Percentiles rank a stretch among this genome's conserved stretches.
Evolutionary conservation across 352 stramenopile species (phyloP).

Genomic region (Globisporangium camurandrum): DNA sequence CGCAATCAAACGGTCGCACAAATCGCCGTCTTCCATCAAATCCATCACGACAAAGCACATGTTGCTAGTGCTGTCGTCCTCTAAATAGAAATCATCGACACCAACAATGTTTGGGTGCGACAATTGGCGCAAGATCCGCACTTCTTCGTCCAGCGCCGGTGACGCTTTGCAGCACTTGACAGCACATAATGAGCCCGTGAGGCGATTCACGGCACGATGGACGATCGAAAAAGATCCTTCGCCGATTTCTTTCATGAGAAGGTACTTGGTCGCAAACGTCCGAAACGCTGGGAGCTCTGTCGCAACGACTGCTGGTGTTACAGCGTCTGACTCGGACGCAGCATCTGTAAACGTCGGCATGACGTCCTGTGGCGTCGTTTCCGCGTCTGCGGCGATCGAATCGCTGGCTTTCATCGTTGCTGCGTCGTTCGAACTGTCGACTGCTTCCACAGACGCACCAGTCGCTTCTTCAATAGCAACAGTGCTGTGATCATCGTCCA

Average conservation of each 20-base stretch:
- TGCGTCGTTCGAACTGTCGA: too few relatives aligned
- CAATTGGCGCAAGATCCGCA: conserved; percentile 48
- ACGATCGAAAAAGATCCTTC: conserved; percentile 83
- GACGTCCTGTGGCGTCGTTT: too few relatives aligned
- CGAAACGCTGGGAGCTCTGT: conserved; percentile 35
- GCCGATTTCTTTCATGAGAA: conserved; percentile 75
- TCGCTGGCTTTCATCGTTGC: too few relatives aligned
- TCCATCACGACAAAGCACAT: conserved; percentile 84
- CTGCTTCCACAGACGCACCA: conserved; percentile 4
- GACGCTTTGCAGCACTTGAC: conserved; percentile 77
- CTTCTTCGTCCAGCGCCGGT: conserved; percentile 55
- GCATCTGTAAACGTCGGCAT: too few relatives aligned
- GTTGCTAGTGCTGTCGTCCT: conserved; percentile 47
- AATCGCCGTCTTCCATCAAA: conserved; percentile 65
- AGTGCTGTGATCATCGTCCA: too few relatives aligned
- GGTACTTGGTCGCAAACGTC: conserved; percentile 53
- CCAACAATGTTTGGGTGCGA: conserved; percentile 62
- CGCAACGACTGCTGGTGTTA: too few relatives aligned
- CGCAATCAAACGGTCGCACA: conserved; percentile 70
- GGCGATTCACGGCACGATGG: conserved; percentile 60
- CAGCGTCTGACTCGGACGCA: too few relatives aligned
- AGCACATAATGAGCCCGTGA: conserved; percentile 51
- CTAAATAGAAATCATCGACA: conserved; percentile 64
- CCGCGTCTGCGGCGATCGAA: too few relatives aligned
- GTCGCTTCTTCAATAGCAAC: too few relatives aligned